A percentile compares a stretch with the other conserved stretches of the same genome.
phyloP scores from a whole-genome alignment of 371 early-diverging fungal genomes.

The Syncephalastrum racemosum region DNA sequence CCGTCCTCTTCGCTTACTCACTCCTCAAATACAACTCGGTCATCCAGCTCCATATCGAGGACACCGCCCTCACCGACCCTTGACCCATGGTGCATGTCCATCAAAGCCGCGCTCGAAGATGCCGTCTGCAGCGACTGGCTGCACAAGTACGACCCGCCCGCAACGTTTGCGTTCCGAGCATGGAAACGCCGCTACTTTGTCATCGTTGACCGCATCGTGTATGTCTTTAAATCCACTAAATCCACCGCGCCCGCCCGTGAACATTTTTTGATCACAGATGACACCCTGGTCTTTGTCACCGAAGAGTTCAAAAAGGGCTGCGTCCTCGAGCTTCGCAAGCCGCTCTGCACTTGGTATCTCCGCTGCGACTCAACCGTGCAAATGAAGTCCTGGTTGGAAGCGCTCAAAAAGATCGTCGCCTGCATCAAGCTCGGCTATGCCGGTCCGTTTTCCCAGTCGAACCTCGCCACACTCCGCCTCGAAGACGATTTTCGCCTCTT shows the following conservation, averaged over 20 bases:
- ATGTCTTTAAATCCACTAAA: conserved; percentile 38
- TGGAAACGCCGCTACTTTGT: conserved; percentile 42
- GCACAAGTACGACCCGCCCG: conserved; percentile 31
- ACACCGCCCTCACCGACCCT: conserved; percentile 5
- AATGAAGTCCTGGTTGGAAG: conserved; percentile 37
- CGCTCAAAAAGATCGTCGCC: conserved; percentile 43
- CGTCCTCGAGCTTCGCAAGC: conserved; percentile 45
- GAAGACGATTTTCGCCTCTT: conserved; percentile 38
- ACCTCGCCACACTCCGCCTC: conserved; percentile 23
- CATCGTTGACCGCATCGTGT: conserved; percentile 32
- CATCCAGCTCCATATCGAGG: not conserved
- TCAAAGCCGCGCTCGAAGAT: conserved; percentile 30
- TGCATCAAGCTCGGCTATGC: conserved; percentile 35
- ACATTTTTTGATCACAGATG: conserved; percentile 40
- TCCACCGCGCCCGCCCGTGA: conserved; percentile 34
- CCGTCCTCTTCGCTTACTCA: conserved; percentile 8
- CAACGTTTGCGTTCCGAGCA: conserved; percentile 34
- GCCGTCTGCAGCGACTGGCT: conserved; percentile 31
- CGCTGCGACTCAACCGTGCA: conserved; percentile 38
- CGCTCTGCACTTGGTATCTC: conserved; percentile 39
- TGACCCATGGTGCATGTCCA: conserved; percentile 40
- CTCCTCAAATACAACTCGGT: conserved; percentile 2
- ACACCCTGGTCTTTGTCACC: conserved; percentile 45
- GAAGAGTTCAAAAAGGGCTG: conserved; percentile 45
- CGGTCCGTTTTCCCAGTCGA: conserved; percentile 18